A percentile compares a stretch with the other conserved stretches of the same genome.
Evolutionary conservation across 805 yeast genomes (phyloP).

Genomic region (Zygosaccharomyces rouxii): DNA sequence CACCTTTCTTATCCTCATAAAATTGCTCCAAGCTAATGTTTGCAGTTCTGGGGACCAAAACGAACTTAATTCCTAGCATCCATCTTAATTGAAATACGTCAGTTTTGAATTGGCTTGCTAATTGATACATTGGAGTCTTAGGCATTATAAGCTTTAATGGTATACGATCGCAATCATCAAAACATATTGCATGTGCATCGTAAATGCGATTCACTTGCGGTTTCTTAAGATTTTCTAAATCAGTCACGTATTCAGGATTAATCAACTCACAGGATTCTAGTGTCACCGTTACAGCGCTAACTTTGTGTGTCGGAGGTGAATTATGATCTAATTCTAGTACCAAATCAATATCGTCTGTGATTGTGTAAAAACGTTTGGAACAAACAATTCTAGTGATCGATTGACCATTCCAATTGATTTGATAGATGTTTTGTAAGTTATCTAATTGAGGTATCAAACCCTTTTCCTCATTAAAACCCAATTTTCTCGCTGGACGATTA

Average conservation of each 20-base stretch:
- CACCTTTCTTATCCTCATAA: conserved; percentile 39
- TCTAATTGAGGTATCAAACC: conserved; percentile 25
- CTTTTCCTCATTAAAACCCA: not conserved
- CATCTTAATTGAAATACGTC: conserved; percentile 39
- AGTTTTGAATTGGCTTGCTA: conserved; percentile 40
- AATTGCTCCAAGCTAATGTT: conserved; percentile 24
- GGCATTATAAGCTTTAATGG: conserved; percentile 31
- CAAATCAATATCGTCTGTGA: conserved; percentile 45
- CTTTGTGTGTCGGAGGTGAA: conserved; percentile 28
- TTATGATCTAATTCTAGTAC: conserved; percentile 33
- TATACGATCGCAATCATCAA: conserved; percentile 27
- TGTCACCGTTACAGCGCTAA: conserved; percentile 38
- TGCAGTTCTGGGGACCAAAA: conserved; percentile 25
- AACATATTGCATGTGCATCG: conserved; percentile 33
- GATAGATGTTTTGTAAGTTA: conserved; percentile 34
- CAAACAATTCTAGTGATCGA: conserved; percentile 39
- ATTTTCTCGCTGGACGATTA: not conserved
- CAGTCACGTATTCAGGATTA: conserved; percentile 29
- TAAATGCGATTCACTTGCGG: conserved; percentile 24
- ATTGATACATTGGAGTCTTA: conserved; percentile 34
- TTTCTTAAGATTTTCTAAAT: conserved; percentile 9
- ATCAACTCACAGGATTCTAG: conserved; percentile 38
- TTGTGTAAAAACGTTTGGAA: conserved; percentile 40
- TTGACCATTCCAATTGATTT: conserved; percentile 41
- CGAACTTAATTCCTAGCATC: conserved; percentile 37